Conservation (phyloP, 2,329 filamentous ascomycete genomes). For the Neodidymelliopsis sp. region DNA sequence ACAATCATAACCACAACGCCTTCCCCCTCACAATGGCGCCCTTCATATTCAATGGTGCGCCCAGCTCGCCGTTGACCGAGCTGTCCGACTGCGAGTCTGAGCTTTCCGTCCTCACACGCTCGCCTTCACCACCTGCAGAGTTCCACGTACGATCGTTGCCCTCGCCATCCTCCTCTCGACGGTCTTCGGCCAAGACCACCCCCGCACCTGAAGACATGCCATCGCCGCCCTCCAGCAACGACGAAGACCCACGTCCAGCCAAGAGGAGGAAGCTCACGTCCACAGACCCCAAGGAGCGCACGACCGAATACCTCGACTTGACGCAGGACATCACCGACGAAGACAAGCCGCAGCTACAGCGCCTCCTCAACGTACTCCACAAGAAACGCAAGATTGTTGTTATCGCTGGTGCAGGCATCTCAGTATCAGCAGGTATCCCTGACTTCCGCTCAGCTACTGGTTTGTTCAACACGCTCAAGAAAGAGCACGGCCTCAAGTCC, state of each 20-base stretch:
- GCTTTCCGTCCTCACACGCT: constrained; percentile 37
- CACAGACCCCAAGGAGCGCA: constrained; percentile 67
- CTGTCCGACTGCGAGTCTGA: constrained; percentile 46
- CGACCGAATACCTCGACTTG: constrained; percentile 83
- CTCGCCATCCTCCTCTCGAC: constrained; percentile 54
- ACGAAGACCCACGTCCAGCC: constrained; percentile 71
- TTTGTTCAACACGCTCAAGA: constrained; percentile 84
- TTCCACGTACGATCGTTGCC: constrained; percentile 43
- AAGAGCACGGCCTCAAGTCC: constrained; percentile 87
- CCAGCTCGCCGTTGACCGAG: constrained; percentile 53
- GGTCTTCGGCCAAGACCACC: constrained; percentile 55
- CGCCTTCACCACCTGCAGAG: constrained; percentile 44
- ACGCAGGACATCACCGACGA: constrained; percentile 61
- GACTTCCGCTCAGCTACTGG: constrained; percentile 94
- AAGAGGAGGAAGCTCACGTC: constrained; percentile 72
- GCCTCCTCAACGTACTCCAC: constrained; percentile 76
- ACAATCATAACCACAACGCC: constrained; percentile 9
- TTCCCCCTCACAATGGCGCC: constrained; percentile 38
- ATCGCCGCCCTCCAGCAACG: constrained; percentile 56
- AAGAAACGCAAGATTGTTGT: constrained; percentile 97
- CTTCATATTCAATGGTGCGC: constrained; percentile 25
- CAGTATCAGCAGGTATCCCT: constrained; percentile 93
- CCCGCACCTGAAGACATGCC: constrained; percentile 56
- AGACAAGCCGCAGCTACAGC: constrained; percentile 70
- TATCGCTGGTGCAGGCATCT: constrained; percentile 95